Conservation (phyloP, 2,329 filamentous ascomycete genomes). For the Didymellaceae sp. region DNA sequence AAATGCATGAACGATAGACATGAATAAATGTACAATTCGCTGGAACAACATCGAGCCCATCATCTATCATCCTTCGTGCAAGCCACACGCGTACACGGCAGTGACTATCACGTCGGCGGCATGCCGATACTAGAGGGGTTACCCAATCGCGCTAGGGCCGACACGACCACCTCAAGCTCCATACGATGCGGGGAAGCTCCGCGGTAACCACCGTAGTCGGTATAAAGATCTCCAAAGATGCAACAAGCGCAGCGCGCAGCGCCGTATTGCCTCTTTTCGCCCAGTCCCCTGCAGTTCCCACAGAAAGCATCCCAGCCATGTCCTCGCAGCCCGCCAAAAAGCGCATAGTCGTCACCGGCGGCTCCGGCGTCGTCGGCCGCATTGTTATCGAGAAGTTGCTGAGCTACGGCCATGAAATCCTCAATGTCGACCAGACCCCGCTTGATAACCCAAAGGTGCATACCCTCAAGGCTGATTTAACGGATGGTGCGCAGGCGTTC, state of each 20-base stretch:
- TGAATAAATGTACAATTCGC: conserved; percentile 43
- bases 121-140: conserved; percentile 8
- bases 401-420: conserved; percentile 58
- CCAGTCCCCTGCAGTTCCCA: background rate
- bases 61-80: background rate
- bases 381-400: conserved; percentile 60
- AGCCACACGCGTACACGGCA: conserved; percentile 11
- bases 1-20: conserved; percentile 41
- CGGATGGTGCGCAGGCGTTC: conserved; percentile 62
- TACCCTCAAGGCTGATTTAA: conserved; percentile 63
- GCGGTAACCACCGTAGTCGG: conserved; percentile 2
- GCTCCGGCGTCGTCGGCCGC: conserved; percentile 56
- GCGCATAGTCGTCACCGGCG: conserved; percentile 61
- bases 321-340: conserved; percentile 23
- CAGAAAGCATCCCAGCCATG: conserved; percentile 5
- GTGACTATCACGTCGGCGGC: conserved; percentile 13
- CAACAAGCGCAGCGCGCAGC: conserved; percentile 1
- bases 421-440: conserved; percentile 60
- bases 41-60: conserved; percentile 21
- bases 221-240: conserved; percentile 14
- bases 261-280: background rate
- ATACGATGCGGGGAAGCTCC: conserved; percentile 28
- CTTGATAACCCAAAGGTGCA: conserved; percentile 55
- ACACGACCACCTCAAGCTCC: conserved; percentile 14
- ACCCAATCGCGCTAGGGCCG: conserved; percentile 17